phyloP scores from a whole-genome alignment of 208 protist genomes.

The Herpetomonas tarakana region DNA sequence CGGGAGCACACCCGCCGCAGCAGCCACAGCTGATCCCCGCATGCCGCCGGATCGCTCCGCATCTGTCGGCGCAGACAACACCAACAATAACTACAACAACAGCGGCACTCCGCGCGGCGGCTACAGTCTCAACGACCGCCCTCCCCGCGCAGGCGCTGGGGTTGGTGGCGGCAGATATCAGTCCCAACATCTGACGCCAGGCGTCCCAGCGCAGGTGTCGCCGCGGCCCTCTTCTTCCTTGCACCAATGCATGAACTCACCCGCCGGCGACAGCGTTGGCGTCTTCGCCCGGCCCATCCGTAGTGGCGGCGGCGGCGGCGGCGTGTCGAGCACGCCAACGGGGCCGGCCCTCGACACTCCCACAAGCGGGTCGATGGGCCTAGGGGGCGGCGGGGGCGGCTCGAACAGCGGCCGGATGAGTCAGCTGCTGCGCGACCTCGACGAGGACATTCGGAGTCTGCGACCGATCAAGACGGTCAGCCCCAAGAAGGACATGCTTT shows the following conservation, averaged over 20 bases:
- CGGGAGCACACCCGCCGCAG: slow-evolving; percentile 7
- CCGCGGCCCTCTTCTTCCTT: neutral
- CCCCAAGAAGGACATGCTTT: slow-evolving; percentile 66
- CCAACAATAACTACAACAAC: neutral
- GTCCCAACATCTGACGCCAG: neutral
- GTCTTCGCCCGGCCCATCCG: neutral
- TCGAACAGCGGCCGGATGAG: slow-evolving; percentile 48
- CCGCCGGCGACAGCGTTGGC: slow-evolving; percentile 5
- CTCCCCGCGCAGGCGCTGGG: no score
- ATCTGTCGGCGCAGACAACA: neutral
- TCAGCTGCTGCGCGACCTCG: slow-evolving; percentile 69
- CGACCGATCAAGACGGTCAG: slow-evolving; percentile 71
- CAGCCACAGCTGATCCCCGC: neutral
- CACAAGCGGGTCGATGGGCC: neutral
- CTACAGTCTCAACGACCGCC: no score
- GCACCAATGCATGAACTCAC: neutral
- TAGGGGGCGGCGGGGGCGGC: slow-evolving; percentile 14
- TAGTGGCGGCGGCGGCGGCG: neutral
- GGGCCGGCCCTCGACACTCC: neutral
- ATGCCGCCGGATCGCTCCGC: neutral
- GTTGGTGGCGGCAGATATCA: neutral
- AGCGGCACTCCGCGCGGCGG: neutral
- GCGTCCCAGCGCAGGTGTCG: neutral
- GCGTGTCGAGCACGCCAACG: slow-evolving; percentile 1
- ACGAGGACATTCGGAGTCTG: slow-evolving; percentile 77